A percentile compares a stretch with the other conserved stretches of the same genome.
Evolutionary conservation across 2,329 filamentous ascomycete genomes (phyloP).

Genomic region (Stagonosporopsis tanaceti): DNA sequence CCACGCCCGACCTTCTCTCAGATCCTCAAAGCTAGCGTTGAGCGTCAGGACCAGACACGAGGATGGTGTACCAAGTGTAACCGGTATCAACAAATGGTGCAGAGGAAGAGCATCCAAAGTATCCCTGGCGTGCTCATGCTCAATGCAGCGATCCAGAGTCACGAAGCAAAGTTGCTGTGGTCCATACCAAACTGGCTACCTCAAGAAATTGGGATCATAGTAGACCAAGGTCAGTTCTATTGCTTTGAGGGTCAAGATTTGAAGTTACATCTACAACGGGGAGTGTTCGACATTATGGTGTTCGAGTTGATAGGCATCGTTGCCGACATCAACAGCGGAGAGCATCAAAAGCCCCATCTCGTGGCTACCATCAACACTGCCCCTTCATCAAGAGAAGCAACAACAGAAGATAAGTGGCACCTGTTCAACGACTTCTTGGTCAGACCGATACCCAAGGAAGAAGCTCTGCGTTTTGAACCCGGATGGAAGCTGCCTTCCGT

Average conservation of each 20-base stretch:
- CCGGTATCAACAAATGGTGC: constrained; percentile 86
- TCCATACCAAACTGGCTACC: constrained; percentile 89
- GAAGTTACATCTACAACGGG: constrained; percentile 78
- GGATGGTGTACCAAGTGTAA: constrained; percentile 95
- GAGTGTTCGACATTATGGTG: constrained; percentile 80
- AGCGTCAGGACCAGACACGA: constrained; percentile 85
- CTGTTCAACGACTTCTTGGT: constrained; percentile 98
- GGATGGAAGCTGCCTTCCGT: constrained; percentile 94
- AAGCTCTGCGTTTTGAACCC: constrained; percentile 88
- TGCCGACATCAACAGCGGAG: constrained; percentile 85
- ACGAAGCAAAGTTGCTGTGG: constrained; percentile 84
- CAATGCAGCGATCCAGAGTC: constrained; percentile 77
- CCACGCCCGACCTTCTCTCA: constrained; percentile 76
- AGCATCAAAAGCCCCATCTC: constrained; percentile 87
- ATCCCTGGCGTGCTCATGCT: constrained; percentile 88
- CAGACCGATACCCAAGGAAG: constrained; percentile 76
- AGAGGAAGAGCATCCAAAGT: constrained; percentile 81
- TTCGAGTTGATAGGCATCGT: constrained; percentile 93
- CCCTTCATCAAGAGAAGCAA: constrained; percentile 68
- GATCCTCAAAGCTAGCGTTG: constrained; percentile 89
- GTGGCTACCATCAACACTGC: constrained; percentile 89
- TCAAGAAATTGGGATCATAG: constrained; percentile 90
- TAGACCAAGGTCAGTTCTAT: constrained; percentile 90
- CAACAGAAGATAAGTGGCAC: constrained; percentile 81
- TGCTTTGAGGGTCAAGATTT: constrained; percentile 95